phyloP scores from a whole-genome alignment of 2,329 filamentous ascomycete species.

The Chaetomiaceae sp. region DNA sequence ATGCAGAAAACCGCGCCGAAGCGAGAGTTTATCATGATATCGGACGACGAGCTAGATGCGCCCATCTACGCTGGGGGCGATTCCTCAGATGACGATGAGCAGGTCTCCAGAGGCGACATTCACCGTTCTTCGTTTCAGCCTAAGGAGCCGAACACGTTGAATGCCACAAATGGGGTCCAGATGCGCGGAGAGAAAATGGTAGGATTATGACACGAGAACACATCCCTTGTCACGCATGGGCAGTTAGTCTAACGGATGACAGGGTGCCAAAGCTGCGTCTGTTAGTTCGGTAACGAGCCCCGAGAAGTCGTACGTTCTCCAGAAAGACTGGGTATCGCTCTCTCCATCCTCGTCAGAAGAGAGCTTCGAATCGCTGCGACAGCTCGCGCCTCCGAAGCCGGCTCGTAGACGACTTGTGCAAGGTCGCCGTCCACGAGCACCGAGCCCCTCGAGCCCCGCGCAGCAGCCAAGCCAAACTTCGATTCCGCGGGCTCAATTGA shows the following conservation, averaged over 20 bases:
- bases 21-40: slow-evolving; percentile 32
- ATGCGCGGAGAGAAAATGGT: background rate
- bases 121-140: slow-evolving; percentile 54
- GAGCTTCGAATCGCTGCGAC: slow-evolving; percentile 17
- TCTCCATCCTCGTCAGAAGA: slow-evolving; percentile 16
- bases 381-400: slow-evolving; percentile 11
- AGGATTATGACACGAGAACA: no score
- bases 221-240: no score
- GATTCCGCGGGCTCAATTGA: slow-evolving; percentile 6
- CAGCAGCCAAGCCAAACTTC: slow-evolving; percentile 10
- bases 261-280: slow-evolving; percentile 10
- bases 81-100: slow-evolving; percentile 49
- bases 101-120: slow-evolving; percentile 55
- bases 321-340: slow-evolving; percentile 23
- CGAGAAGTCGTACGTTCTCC: slow-evolving; percentile 11
- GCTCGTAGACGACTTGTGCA: slow-evolving; percentile 25
- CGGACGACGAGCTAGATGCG: slow-evolving; percentile 30
- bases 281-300: slow-evolving; percentile 21
- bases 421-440: slow-evolving; percentile 21
- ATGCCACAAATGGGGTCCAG: background rate
- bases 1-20: slow-evolving; percentile 27
- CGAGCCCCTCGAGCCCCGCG: slow-evolving; percentile 17
- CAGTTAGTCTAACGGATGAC: background rate
- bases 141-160: slow-evolving; percentile 31
- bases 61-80: slow-evolving; percentile 42